Evolutionary conservation across 345 rosid species (phyloP).

Genomic region (Linum trigynum): DNA sequence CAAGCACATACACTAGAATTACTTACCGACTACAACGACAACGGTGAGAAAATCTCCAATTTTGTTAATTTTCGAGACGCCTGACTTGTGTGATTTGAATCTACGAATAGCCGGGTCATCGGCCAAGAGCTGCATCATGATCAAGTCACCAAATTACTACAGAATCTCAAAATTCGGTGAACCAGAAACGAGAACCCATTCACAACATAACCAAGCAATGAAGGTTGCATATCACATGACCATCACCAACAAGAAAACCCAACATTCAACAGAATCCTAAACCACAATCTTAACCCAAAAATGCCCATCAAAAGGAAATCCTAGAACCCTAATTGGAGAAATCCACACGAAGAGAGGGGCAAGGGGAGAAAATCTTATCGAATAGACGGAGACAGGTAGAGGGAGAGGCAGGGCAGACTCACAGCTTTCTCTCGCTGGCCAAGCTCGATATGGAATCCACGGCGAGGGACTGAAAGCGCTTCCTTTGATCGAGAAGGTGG

Average conservation of each 20-base stretch:
- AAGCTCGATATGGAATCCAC: conserved; percentile 62
- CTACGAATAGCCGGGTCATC: conserved; percentile 57
- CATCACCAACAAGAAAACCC: background rate
- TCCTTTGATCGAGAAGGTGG: conserved; percentile 14
- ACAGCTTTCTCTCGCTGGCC: conserved; percentile 96
- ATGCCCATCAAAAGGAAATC: background rate
- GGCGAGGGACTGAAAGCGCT: conserved; percentile 36
- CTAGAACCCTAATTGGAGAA: background rate
- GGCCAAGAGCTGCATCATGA: conserved; percentile 61
- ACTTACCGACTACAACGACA: conserved; percentile 67
- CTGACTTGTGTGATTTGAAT: conserved; percentile 70
- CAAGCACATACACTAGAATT: conserved; percentile 13
- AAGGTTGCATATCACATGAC: background rate
- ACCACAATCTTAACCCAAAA: background rate
- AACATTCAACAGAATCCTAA: background rate
- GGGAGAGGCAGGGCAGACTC: conserved; percentile 15
- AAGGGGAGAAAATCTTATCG: background rate
- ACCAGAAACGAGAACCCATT: background rate
- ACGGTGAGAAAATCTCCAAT: conserved; percentile 78
- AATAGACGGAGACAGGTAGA: conserved; percentile 2
- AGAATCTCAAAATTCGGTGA: background rate
- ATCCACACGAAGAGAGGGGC: background rate
- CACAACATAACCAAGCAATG: conserved; percentile 1
- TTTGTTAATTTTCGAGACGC: conserved; percentile 45
- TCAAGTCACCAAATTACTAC: background rate